Conservation (phyloP, 495 filamentous ascomycete genomes). For the Annulohypoxylon bovei region DNA sequence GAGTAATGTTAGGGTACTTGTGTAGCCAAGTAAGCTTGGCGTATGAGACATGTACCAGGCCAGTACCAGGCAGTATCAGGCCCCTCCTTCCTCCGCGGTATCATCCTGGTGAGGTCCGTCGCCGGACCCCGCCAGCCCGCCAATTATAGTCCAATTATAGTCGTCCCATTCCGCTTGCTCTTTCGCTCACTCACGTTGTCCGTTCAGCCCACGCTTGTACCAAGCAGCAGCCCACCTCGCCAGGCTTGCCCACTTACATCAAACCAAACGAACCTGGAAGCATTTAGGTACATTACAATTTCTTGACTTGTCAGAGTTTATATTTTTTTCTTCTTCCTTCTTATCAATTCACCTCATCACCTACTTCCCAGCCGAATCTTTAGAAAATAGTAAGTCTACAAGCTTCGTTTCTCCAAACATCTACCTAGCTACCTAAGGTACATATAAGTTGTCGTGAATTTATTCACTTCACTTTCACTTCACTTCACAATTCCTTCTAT, state of each 20-base stretch:
- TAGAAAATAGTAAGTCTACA: slow-evolving; percentile 34
- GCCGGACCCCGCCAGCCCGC: slow-evolving; percentile 38
- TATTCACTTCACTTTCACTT: slow-evolving; percentile 6
- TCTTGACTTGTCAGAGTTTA: slow-evolving; percentile 24
- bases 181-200: slow-evolving; percentile 37
- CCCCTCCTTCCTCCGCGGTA: slow-evolving; percentile 21
- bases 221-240: slow-evolving; percentile 7
- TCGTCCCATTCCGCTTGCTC: slow-evolving; percentile 39
- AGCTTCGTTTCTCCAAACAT: slow-evolving; percentile 21
- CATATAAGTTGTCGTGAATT: neutral
- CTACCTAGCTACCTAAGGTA: neutral
- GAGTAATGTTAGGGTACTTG: slow-evolving; percentile 29
- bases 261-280: neutral
- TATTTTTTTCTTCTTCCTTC: slow-evolving; percentile 9
- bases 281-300: slow-evolving; percentile 25
- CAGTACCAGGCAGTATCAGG: neutral
- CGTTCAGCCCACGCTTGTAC: slow-evolving; percentile 30
- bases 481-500: slow-evolving; percentile 11
- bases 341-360: slow-evolving; percentile 24
- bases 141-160: slow-evolving; percentile 26
- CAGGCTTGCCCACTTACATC: slow-evolving; percentile 18
- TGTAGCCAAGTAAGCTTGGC: slow-evolving; percentile 33
- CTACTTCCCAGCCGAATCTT: neutral
- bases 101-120: slow-evolving; percentile 36
- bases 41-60: slow-evolving; percentile 23